phyloP scores from a whole-genome alignment of 768 basidiomycete species.

The Artomyces pyxidatus region DNA sequence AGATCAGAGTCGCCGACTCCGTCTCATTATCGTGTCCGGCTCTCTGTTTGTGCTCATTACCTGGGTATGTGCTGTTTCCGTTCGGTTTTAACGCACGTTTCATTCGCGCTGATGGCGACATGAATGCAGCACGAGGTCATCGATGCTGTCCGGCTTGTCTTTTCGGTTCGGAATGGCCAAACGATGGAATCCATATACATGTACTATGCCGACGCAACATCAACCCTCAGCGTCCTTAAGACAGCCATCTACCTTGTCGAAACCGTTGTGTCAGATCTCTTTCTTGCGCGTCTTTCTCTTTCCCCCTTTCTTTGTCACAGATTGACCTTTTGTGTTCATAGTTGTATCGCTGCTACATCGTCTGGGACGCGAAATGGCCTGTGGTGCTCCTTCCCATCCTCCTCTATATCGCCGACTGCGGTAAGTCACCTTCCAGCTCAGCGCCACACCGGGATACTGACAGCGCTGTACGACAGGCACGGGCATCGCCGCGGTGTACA shows the following conservation, averaged over 20 bases:
- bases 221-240: constrained; percentile 7
- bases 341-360: constrained; percentile 14
- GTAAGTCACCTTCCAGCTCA: not conserved
- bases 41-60: constrained; percentile 9
- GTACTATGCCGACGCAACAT: not conserved
- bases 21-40: constrained; percentile 4
- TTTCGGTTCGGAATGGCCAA: not conserved
- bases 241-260: constrained; percentile 7
- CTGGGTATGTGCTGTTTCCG: constrained; percentile 3
- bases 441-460: too few species aligned
- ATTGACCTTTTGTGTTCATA: not conserved
- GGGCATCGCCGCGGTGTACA: constrained; percentile 5
- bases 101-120: not conserved
- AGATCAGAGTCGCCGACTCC: constrained; percentile 1
- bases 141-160: constrained; percentile 3
- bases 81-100: too few species aligned
- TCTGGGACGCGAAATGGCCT: constrained; percentile 7
- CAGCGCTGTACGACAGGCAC: too few species aligned
- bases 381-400: constrained; percentile 3
- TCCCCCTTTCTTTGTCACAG: not conserved
- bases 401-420: constrained; percentile 10
- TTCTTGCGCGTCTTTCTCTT: constrained; percentile 4
- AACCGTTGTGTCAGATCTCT: constrained; percentile 11
- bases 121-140: constrained; percentile 5
- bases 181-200: not conserved